Base-by-base conservation (phyloP, 2,329 filamentous ascomycete genomes). In the Fusarium goolgardi region DNA sequence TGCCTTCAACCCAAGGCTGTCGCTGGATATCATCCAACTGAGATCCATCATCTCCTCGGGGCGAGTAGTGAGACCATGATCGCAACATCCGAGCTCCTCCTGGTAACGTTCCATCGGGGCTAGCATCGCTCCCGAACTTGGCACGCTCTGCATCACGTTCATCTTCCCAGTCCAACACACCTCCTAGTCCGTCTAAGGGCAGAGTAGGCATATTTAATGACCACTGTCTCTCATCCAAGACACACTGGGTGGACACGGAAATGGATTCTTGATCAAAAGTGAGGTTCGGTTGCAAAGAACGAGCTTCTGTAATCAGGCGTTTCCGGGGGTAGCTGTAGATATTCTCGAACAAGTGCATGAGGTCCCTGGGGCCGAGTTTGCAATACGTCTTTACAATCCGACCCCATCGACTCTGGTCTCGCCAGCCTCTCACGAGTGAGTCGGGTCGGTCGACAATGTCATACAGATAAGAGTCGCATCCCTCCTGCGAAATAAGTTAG, bases 281-380 rank as follows among this genome's bases (percentile, higher is more conserved):
- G 47, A 86, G 82, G 41, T 77, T 76, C 4, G 80, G 79, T 21
- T 81, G 79, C 13, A 76, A 76, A 6, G 78, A 67, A 8, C 76
- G 78, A 6, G 84, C 77, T 54, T 81, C 80, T 7, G 73, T 68
- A 13, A 86, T 78, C 11, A 86, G 80, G 12, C 81, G 80, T 31
- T 75, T 76, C 47, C 81, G 82, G 23, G 81, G 81, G 43, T 82
- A 84, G 54, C 77, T 79, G 70, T 82, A 82, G 20, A 80, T 80
- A 54, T 82, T 79, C 29, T 82, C 78, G 43, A 86, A 79, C 57
- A 86, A 80, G 61, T 82, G 76, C 65, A 85, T 79, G n/a, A 88
- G 78, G 55, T 84, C 78, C 13, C 79, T 74, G 0, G 85, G 85
- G 6, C 79, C 77, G 10, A 87, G 78, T 75, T 86, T 87, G 69